Evolutionary conservation across 257 asterid genomes (phyloP).

Genomic region (Plectranthus barbatus): DNA sequence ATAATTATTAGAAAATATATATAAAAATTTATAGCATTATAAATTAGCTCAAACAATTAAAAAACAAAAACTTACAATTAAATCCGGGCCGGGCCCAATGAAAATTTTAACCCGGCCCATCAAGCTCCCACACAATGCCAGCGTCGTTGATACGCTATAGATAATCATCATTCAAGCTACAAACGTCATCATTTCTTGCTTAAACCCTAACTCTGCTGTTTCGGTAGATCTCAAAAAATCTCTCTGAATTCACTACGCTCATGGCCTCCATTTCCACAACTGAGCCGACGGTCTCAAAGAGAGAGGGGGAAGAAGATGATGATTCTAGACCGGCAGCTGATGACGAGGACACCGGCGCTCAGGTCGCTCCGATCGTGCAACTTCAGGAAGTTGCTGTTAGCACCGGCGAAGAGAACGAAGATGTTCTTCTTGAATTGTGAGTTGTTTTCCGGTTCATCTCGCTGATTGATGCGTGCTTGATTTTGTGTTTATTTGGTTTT

Average conservation of each 20-base stretch:
- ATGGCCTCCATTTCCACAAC: slow-evolving; percentile 38
- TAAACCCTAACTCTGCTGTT: slow-evolving; percentile 5
- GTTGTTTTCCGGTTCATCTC: slow-evolving; percentile 3
- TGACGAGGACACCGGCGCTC: too few species aligned
- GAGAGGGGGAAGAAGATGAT: slow-evolving; percentile 40
- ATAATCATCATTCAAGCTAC: background rate
- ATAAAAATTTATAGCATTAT: too few species aligned
- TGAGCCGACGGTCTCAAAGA: slow-evolving; percentile 10
- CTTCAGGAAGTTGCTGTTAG: slow-evolving; percentile 66
- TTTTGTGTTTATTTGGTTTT: background rate
- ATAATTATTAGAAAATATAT: too few species aligned
- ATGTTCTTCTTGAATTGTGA: slow-evolving; percentile 60
- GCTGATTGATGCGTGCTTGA: background rate
- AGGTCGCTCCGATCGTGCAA: slow-evolving; percentile 55
- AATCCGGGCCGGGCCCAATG: too few species aligned
- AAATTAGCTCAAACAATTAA: too few species aligned
- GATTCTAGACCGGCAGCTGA: slow-evolving; percentile 30
- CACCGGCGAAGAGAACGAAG: slow-evolving; percentile 76
- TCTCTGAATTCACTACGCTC: background rate
- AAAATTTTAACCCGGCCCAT: too few species aligned
- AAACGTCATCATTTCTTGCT: background rate
- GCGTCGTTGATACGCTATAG: background rate
- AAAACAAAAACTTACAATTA: too few species aligned
- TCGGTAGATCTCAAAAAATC: slow-evolving; percentile 12
- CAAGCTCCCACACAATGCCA: background rate